Evolutionary conservation across 352 stramenopile species (phyloP).

Genomic region (Phytophthora fragariaefolia): DNA sequence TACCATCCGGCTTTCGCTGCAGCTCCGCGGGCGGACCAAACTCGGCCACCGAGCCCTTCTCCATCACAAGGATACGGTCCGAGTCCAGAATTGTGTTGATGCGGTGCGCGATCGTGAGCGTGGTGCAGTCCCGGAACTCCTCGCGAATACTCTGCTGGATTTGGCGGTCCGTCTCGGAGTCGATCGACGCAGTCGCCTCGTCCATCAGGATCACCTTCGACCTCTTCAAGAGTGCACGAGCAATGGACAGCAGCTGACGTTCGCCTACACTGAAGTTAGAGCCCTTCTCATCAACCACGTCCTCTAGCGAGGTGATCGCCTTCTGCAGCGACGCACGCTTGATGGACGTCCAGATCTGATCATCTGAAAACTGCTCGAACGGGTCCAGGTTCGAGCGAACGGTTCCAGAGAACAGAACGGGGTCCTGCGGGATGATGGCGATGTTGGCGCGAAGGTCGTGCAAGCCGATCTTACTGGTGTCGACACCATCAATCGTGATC

Average conservation of each 20-base stretch:
- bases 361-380: conserved; percentile 83
- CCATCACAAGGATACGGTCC: conserved; percentile 97
- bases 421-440: conserved; percentile 94
- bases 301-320: conserved; percentile 42
- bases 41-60: conserved; percentile 93
- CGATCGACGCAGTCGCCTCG: conserved; percentile 94
- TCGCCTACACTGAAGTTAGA: conserved; percentile 95
- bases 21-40: conserved; percentile 86
- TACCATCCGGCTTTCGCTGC: conserved; percentile 62
- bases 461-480: conserved; percentile 60
- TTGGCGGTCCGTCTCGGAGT: conserved; percentile 85
- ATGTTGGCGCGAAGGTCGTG: conserved; percentile 54
- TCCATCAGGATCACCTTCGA: conserved; percentile 96
- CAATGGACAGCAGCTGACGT: conserved; percentile 95
- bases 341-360: conserved; percentile 88
- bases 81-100: conserved; percentile 98
- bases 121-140: conserved; percentile 94
- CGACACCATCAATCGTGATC: conserved; percentile 59
- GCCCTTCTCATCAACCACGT: conserved; percentile 84
- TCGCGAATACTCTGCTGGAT: conserved; percentile 92
- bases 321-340: conserved; percentile 75
- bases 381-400: conserved; percentile 93
- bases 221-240: conserved; percentile 90
- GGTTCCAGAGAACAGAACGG: conserved; percentile 93
- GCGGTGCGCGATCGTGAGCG: conserved; percentile 97